Evolutionary conservation across 2,329 filamentous ascomycete genomes (phyloP).

Genomic region (Dactylella cylindrospora): DNA sequence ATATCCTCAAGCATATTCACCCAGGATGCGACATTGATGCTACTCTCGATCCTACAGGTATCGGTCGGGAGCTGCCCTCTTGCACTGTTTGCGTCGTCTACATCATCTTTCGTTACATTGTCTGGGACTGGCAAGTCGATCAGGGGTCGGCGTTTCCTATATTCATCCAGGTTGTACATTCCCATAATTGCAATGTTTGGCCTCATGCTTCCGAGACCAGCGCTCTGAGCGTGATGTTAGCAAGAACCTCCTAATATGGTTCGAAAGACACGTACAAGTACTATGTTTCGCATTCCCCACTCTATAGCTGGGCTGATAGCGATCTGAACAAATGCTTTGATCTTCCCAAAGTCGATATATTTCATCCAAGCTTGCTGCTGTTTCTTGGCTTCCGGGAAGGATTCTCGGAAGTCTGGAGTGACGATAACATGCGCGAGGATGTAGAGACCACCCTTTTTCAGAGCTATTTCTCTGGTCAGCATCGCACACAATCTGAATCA

Average conservation of each 20-base stretch:
- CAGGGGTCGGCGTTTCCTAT: constrained; percentile 63
- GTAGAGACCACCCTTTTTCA: constrained; percentile 84
- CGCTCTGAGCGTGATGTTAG: constrained; percentile 49
- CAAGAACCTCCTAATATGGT: neutral
- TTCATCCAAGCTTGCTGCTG: constrained; percentile 83
- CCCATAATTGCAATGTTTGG: constrained; percentile 83
- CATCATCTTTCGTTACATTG: constrained; percentile 18
- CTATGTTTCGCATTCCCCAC: constrained; percentile 81
- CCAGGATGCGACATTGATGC: constrained; percentile 72
- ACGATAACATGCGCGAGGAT: constrained; percentile 87
- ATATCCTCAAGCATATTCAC: constrained; percentile 82
- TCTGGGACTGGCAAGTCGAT: constrained; percentile 58
- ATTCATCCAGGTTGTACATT: constrained; percentile 77
- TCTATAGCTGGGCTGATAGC: constrained; percentile 78
- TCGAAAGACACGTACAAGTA: constrained; percentile 62
- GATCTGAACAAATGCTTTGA: constrained; percentile 87
- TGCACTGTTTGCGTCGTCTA: constrained; percentile 35
- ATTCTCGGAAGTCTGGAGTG: constrained; percentile 74
- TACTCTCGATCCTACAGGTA: constrained; percentile 66
- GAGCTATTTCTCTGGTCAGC: constrained; percentile 51
- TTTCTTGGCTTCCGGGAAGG: constrained; percentile 76
- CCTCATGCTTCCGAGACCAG: constrained; percentile 82
- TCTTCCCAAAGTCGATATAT: constrained; percentile 80
- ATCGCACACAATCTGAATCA: neutral
- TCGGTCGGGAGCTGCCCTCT: constrained; percentile 67